phyloP scores from a whole-genome alignment of 805 yeast species.

The Pichia sporocuriosa region DNA sequence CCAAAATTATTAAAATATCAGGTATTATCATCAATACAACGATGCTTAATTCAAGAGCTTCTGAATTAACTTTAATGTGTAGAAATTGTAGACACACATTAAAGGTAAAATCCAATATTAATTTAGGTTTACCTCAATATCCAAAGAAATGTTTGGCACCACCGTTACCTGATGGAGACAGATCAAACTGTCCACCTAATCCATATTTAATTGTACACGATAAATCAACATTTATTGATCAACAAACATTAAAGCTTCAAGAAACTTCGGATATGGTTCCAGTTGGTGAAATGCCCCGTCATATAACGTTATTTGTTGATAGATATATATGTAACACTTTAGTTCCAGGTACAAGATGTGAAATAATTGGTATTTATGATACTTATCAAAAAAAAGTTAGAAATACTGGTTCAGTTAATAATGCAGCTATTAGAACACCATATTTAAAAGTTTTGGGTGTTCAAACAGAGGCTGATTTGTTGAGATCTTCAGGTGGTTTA shows the following conservation, averaged over 20 bases:
- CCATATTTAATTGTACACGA: constrained; percentile 94
- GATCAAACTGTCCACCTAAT: constrained; percentile 72
- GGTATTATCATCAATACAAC: constrained; percentile 93
- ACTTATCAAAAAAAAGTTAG: constrained; percentile 71
- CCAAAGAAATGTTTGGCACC: constrained; percentile 64
- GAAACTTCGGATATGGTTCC: constrained; percentile 99
- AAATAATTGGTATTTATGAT: constrained; percentile 87
- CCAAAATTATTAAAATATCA: constrained; percentile 82
- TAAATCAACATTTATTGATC: constrained; percentile 88
- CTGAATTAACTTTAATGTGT: constrained; percentile 77
- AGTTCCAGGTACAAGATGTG: constrained; percentile 92
- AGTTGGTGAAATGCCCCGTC: constrained; percentile 98
- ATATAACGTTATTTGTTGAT: constrained; percentile 79
- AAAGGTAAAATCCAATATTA: constrained; percentile 51
- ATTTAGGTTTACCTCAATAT: constrained; percentile 62
- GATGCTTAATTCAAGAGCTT: constrained; percentile 81
- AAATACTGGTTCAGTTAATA: constrained; percentile 42
- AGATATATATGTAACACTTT: constrained; percentile 84
- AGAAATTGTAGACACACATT: constrained; percentile 79
- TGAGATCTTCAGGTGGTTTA: constrained; percentile 39
- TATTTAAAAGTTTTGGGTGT: constrained; percentile 83
- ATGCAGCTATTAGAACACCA: constrained; percentile 88
- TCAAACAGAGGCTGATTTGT: constrained; percentile 58
- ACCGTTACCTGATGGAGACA: constrained; percentile 43
- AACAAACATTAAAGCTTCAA: constrained; percentile 87